These are phyloP conservation scores for Lentinula lateritia DNA, from an alignment of 768 basidiomycete species.

Conservation along the genomic window DNA sequence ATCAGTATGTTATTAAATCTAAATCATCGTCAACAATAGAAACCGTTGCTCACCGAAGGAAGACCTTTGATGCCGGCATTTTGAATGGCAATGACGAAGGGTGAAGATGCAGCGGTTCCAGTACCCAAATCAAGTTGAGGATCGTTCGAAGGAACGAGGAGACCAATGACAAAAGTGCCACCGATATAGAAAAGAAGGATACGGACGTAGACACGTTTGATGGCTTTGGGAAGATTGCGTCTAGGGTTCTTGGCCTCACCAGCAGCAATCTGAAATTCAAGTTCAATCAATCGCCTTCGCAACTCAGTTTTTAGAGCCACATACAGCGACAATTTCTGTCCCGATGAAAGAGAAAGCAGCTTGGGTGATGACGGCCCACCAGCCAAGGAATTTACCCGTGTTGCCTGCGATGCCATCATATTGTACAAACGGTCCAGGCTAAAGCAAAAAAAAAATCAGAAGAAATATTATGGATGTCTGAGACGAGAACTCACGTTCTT, in stretches of 20 bases:
- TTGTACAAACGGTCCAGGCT: conserved; percentile 87
- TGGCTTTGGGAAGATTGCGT: conserved; percentile 55
- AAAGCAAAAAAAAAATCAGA: conserved; percentile 58
- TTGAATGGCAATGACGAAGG: conserved; percentile 88
- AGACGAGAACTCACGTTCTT: background rate
- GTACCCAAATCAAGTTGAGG: conserved; percentile 41
- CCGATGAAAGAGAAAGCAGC: conserved; percentile 94
- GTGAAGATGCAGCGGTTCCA: conserved; percentile 68
- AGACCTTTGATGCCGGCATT: conserved; percentile 82
- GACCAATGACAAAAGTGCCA: conserved; percentile 71
- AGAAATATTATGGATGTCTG: conserved; percentile 44
- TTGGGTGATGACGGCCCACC: conserved; percentile 68
- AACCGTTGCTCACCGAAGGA: conserved; percentile 51
- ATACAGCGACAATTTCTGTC: conserved; percentile 88
- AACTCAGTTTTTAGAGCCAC: conserved; percentile 15
- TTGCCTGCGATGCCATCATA: conserved; percentile 56
- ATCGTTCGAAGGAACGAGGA: conserved; percentile 75
- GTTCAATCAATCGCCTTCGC: background rate
- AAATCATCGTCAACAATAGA: background rate
- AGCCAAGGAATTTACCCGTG: conserved; percentile 68
- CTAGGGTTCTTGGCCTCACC: conserved; percentile 88
- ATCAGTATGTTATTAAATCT: background rate
- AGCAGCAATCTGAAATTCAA: conserved; percentile 61
- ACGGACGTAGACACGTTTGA: conserved; percentile 69
- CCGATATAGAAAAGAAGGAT: conserved; percentile 78